Evolutionary conservation across 176 grass and related monocot species (phyloP).

Genomic region (Sorghum bicolor): DNA sequence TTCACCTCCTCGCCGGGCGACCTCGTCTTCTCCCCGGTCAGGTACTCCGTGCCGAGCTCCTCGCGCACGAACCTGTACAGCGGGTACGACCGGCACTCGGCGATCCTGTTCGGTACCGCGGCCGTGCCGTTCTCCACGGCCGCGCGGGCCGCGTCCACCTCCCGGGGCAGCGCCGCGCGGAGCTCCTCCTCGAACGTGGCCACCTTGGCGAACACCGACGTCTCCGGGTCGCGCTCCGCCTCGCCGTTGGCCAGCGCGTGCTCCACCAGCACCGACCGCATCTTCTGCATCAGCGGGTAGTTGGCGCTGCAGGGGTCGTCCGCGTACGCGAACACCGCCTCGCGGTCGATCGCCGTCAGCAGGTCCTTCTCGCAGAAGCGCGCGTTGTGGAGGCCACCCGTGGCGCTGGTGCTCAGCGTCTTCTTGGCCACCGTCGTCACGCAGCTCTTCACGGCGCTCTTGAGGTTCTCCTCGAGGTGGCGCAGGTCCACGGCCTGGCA

Average conservation of each 20-base stretch:
- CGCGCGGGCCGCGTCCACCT: slow-evolving; percentile 44
- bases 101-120: slow-evolving; percentile 42
- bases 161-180: slow-evolving; percentile 42
- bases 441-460: slow-evolving; percentile 50
- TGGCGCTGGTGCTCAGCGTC: slow-evolving; percentile 43
- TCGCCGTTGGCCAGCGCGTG: slow-evolving; percentile 58
- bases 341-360: slow-evolving; percentile 55
- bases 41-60: slow-evolving; percentile 49
- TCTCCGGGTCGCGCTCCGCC: slow-evolving; percentile 44
- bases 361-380: slow-evolving; percentile 81
- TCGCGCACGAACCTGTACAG: slow-evolving; percentile 66
- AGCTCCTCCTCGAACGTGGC: slow-evolving; percentile 54
- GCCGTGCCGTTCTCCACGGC: slow-evolving; percentile 53
- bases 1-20: slow-evolving; percentile 71
- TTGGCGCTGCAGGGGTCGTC: slow-evolving; percentile 72
- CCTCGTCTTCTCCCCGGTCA: slow-evolving; percentile 66
- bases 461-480: slow-evolving; percentile 81
- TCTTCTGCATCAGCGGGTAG: slow-evolving; percentile 74
- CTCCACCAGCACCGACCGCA: slow-evolving; percentile 64
- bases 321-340: slow-evolving; percentile 60
- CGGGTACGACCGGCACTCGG: slow-evolving; percentile 70
- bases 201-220: slow-evolving; percentile 80
- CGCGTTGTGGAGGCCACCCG: slow-evolving; percentile 45
- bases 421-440: slow-evolving; percentile 53
- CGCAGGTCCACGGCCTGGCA: slow-evolving; percentile 79